Percentiles rank a stretch among this genome's conserved stretches.
Evolutionary conservation across 768 basidiomycete species (phyloP).

Genomic region (Lentinula boryana): DNA sequence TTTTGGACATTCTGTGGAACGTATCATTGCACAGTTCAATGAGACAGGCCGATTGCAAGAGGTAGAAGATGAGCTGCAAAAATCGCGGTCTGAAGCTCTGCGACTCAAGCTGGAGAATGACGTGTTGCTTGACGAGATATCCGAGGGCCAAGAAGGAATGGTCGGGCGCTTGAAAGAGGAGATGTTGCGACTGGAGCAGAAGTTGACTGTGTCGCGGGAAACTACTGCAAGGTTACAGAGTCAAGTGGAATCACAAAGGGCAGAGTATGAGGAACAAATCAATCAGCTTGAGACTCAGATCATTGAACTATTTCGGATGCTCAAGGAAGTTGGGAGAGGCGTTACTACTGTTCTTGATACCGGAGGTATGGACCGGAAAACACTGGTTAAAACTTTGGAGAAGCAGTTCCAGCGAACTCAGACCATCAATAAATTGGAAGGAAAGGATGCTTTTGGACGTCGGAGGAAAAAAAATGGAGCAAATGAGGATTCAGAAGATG

Average conservation of each 20-base stretch:
- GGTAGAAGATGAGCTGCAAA: conserved; percentile 73
- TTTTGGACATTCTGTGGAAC: conserved; percentile 84
- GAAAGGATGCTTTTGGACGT: conserved; percentile 32
- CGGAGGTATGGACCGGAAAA: conserved; percentile 69
- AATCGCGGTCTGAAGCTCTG: conserved; percentile 56
- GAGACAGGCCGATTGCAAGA: conserved; percentile 79
- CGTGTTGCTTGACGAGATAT: conserved; percentile 72
- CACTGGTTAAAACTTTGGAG: conserved; percentile 74
- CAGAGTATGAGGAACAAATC: conserved; percentile 80
- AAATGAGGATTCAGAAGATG: conserved; percentile 19
- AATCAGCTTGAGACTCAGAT: conserved; percentile 88
- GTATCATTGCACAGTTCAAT: conserved; percentile 84
- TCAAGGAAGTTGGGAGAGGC: conserved; percentile 76
- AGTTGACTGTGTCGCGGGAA: conserved; percentile 72
- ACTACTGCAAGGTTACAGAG: conserved; percentile 70
- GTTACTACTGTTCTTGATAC: conserved; percentile 71
- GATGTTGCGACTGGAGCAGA: conserved; percentile 65
- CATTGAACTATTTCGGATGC: conserved; percentile 89
- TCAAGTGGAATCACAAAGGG: conserved; percentile 72
- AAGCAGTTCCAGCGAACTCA: conserved; percentile 77
- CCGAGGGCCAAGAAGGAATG: conserved; percentile 75
- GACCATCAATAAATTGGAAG: conserved; percentile 84
- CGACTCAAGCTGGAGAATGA: conserved; percentile 80
- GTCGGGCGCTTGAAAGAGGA: conserved; percentile 78
- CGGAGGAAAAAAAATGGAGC: conserved; percentile 18